Evolutionary conservation across 106 monocot genomes (phyloP).

Genomic region (Hemerocallis citrina): DNA sequence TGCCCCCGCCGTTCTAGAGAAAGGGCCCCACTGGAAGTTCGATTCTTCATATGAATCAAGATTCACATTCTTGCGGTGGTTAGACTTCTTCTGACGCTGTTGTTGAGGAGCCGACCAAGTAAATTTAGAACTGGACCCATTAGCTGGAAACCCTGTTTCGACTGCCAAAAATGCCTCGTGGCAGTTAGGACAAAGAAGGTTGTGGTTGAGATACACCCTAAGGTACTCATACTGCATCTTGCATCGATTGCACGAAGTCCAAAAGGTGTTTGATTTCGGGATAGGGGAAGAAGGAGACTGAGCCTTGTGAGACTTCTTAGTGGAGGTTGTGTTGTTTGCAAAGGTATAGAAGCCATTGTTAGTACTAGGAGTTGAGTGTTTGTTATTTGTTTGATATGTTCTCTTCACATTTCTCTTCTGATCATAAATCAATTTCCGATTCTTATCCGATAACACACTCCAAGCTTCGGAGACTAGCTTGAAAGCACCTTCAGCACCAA

Average conservation of each 20-base stretch:
- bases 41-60: conserved; percentile 7
- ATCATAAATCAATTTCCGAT: conserved; percentile 33
- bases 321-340: conserved; percentile 11
- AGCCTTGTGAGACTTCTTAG: neutral
- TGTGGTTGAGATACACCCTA: conserved; percentile 59
- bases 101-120: conserved; percentile 21
- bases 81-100: conserved; percentile 1
- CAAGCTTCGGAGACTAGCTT: conserved; percentile 59
- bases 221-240: conserved; percentile 73
- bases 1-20: conserved; percentile 26
- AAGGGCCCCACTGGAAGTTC: conserved; percentile 32
- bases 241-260: conserved; percentile 64
- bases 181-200: conserved; percentile 68
- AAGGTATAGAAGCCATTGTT: conserved; percentile 26
- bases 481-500: conserved; percentile 73
- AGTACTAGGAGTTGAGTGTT: neutral
- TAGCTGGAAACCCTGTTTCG: conserved; percentile 35
- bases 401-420: conserved; percentile 33
- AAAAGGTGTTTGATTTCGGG: conserved; percentile 35
- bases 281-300: neutral
- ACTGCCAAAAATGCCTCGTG: conserved; percentile 52
- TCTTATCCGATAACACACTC: conserved; percentile 39
- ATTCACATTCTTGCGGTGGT: conserved; percentile 15
- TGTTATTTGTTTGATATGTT: neutral
- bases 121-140: conserved; percentile 22